Conservation (phyloP, 768 basidiomycete genomes). For the Boletus sp. region DNA sequence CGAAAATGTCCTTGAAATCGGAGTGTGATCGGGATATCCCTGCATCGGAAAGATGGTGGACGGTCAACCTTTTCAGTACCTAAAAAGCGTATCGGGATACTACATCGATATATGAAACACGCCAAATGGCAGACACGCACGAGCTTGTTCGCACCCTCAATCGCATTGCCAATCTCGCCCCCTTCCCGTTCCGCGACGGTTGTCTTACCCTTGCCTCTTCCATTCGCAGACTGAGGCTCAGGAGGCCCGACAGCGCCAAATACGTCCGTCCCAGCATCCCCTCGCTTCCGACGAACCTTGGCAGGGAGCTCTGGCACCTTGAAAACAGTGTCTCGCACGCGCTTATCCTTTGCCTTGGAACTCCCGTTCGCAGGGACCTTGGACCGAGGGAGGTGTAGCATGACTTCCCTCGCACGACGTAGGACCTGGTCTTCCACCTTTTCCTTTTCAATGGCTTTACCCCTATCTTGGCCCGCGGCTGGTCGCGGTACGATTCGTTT, state of each 20-base stretch:
- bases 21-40: slow-evolving; percentile 36
- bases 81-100: not conserved
- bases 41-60: slow-evolving; percentile 28
- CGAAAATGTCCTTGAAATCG: slow-evolving; percentile 41
- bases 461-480: not conserved
- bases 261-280: slow-evolving; percentile 26
- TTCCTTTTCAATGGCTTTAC: slow-evolving; percentile 17
- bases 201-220: slow-evolving; percentile 39
- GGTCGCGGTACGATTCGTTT: slow-evolving; percentile 22
- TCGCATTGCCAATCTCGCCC: slow-evolving; percentile 22
- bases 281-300: slow-evolving; percentile 20
- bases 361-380: slow-evolving; percentile 4
- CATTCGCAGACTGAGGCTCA: slow-evolving; percentile 13
- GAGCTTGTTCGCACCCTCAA: slow-evolving; percentile 61
- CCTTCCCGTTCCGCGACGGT: slow-evolving; percentile 26
- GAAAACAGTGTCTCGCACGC: slow-evolving; percentile 22
- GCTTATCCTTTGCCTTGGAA: slow-evolving; percentile 4
- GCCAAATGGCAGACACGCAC: slow-evolving; percentile 35
- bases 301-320: slow-evolving; percentile 50
- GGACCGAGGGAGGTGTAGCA: slow-evolving; percentile 36
- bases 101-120: not conserved
- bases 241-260: slow-evolving; percentile 26
- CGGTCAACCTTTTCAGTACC: slow-evolving; percentile 41
- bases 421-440: slow-evolving; percentile 31
- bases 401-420: slow-evolving; percentile 35